Evolutionary conservation across 2,329 filamentous ascomycete genomes (phyloP), one percentile per base, ranked within the genome.

Genomic region (Aspergillus ruber): DNA sequence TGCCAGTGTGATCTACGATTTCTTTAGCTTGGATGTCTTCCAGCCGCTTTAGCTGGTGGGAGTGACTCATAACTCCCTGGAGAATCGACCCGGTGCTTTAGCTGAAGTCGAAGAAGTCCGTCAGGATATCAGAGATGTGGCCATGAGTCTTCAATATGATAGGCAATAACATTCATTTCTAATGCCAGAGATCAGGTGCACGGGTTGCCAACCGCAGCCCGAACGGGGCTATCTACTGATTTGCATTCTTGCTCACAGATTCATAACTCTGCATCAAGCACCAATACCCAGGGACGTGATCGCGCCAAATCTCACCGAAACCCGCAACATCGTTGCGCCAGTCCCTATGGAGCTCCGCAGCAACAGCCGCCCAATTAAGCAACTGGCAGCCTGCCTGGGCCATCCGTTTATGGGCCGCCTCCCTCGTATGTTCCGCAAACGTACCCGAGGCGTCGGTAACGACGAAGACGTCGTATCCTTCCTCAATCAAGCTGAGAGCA

Each of bases 361-460:
- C 5, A 40, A 53, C 36, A 3, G 46, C 46, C 8, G 42, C 40
- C 49, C 35, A 43, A 39, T 50, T 50, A 15, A 51, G 21, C 15
- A 53, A 38, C 12, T 44, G 43, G 17, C 15, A 18, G 43, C 54
- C 54, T 48, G n/a, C 40, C 6, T 32, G 18, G 13, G 10, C 46
- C 47, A 12, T 33, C 20, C 6, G 36, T 5, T n/a, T 43, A 32
- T 36, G 39, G 47, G 42, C 33, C 43, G n/a, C 33, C 41, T 43
- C 41, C 20, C 41, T 25, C 82, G 76, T 49, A 85, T 74, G 40
- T 35, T 70, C 61, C 2, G 77, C 80, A 17, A 82, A 82, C 1
- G 85, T 88, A 1, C 84, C 85, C 0, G 78, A 83, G 2, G 82
- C 85, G 57, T 89, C 85, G 45, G 83, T 77, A 67, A 88, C 86